Conservation (phyloP, 2,329 filamentous ascomycete genomes). For the Curvularia sp. region DNA sequence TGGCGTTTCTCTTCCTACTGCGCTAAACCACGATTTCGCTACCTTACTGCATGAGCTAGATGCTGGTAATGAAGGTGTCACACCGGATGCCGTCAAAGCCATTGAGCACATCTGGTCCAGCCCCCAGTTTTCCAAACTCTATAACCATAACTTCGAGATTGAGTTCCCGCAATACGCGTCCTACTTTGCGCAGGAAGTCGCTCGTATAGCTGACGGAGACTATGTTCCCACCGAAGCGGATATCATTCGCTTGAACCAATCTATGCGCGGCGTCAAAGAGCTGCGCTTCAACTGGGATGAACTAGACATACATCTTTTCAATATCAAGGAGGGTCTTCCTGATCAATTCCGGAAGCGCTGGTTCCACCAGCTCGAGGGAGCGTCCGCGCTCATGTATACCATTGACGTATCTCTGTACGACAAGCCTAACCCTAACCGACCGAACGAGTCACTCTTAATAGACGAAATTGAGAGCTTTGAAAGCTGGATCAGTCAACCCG, state of each 20-base stretch:
- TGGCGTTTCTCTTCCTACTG: slow-evolving; percentile 36
- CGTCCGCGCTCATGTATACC: slow-evolving; percentile 43
- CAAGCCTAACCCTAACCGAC: slow-evolving; percentile 37
- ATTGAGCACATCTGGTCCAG: slow-evolving; percentile 41
- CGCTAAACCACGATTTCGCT: slow-evolving; percentile 42
- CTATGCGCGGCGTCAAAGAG: slow-evolving; percentile 43
- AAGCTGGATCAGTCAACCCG: slow-evolving; percentile 39
- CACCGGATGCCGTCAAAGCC: slow-evolving; percentile 37
- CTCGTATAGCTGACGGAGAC: slow-evolving; percentile 36
- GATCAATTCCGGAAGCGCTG: slow-evolving; percentile 46
- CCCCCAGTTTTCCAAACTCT: slow-evolving; percentile 42
- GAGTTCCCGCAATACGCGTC: slow-evolving; percentile 47
- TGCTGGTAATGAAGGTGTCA: slow-evolving; percentile 35
- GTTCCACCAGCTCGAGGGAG: slow-evolving; percentile 48
- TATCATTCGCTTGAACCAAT: slow-evolving; percentile 44
- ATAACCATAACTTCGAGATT: slow-evolving; percentile 47
- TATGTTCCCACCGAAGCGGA: slow-evolving; percentile 47
- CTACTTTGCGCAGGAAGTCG: slow-evolving; percentile 43
- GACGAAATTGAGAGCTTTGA: slow-evolving; percentile 45
- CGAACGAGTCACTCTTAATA: slow-evolving; percentile 39
- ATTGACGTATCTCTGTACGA: slow-evolving; percentile 47
- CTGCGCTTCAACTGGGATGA: slow-evolving; percentile 48
- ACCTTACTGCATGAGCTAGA: slow-evolving; percentile 47
- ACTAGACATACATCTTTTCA: slow-evolving; percentile 47
- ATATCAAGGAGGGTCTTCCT: slow-evolving; percentile 43